Base-by-base conservation (phyloP, 148 eudicot genomes). In the Chenopodium suecicum region DNA sequence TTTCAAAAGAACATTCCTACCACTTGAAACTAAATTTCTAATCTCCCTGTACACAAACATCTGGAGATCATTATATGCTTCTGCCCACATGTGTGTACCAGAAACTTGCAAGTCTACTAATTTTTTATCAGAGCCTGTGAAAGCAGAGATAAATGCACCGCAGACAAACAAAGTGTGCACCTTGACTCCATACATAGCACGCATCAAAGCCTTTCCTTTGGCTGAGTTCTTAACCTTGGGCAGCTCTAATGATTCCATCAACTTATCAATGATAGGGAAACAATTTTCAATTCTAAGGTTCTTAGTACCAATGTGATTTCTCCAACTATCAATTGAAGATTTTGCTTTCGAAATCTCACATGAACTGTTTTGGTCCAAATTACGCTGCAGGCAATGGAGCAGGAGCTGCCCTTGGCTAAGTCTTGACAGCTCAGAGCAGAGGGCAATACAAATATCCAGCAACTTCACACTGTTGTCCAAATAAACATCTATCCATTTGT, bases 401-500 rank as follows among this genome's bases (percentile, higher is more conserved):
- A 83, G 82, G 9, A 94, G 94, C 63, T 89, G 87, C 56, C 98
- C 95, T 85, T 92, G 98, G 73, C 84, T 90, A 60, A 92, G 78
- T 44, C 91, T 86, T 12, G 95, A 90, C 29, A 94, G 83, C 85
- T 96, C 95, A 69, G 98, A 90, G 78, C 87, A 89, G 72, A 94
- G 85, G 77, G 92, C 94, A 84, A 82, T 90, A 84, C 92, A 91
- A 37, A 96, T 85, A 84, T 96, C 99, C 20, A 96, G 90, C 85
- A 96, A 71, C 82, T 94, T 91, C 75, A 92, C 92, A 76, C 92
- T 96, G 65, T 92, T 88, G 81, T 92, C 95, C 83, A 96, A 82
- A 85, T 96, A 96, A n/a, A 92, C 84, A 79, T 96, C 95, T 27
- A 96, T 88, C 99, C 98, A 96, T 48, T 91, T 96, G 71, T 91